phyloP scores from a whole-genome alignment of 2,329 filamentous ascomycete species.

The Penicillium polonicum region DNA sequence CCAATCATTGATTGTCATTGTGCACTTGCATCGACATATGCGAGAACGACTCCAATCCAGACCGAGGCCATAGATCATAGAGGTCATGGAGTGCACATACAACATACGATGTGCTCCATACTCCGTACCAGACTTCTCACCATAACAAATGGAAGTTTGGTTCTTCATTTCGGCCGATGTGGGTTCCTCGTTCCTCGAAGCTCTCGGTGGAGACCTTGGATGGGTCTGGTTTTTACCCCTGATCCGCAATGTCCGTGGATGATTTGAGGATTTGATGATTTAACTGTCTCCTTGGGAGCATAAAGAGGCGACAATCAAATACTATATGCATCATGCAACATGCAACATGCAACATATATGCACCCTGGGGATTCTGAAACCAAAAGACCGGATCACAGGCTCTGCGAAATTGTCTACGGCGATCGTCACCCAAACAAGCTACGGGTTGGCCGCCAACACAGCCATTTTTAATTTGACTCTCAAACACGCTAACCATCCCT shows the following conservation, averaged over 20 bases:
- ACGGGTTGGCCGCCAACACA: constrained; percentile 10
- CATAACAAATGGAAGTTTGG: constrained; percentile 8
- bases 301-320: background rate
- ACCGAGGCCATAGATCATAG: background rate
- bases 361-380: constrained; percentile 20
- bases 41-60: background rate
- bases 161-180: constrained; percentile 12
- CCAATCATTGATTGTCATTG: constrained; percentile 12
- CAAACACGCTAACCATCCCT: constrained; percentile 23
- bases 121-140: background rate
- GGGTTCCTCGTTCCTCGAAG: constrained; percentile 10
- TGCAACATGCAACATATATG: constrained; percentile 5
- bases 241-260: constrained; percentile 1
- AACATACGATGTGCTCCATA: background rate
- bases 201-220: constrained; percentile 25
- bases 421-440: constrained; percentile 23
- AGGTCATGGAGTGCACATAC: background rate
- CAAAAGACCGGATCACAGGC: constrained; percentile 18
- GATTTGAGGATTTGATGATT: background rate
- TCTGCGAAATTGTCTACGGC: constrained; percentile 24
- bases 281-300: background rate
- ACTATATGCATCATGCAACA: background rate
- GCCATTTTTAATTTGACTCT: constrained; percentile 11
- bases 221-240: constrained; percentile 20
- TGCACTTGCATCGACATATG: constrained; percentile 5